Base-by-base conservation (phyloP, 345 rosid species). In the Citrus sp. region DNA sequence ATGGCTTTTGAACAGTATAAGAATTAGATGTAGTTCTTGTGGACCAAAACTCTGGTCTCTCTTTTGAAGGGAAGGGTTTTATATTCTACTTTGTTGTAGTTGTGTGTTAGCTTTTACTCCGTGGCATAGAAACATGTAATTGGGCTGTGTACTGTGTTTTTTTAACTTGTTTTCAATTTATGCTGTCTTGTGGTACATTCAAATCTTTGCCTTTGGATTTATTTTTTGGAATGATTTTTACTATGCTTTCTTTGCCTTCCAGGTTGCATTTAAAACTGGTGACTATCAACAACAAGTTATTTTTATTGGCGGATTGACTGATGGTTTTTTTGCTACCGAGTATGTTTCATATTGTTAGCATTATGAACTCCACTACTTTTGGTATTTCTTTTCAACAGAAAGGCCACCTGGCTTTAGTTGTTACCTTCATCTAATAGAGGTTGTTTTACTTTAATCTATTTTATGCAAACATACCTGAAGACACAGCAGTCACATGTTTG, bases 261-360 rank as follows among this genome's bases (percentile, higher is more conserved):
- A 95, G 97, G 99, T 95, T 65, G 99, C 99, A 77, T 95, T 95
- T 86, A 91, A 91, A 87, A 91, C 94, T 0, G 97, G 98, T 63
- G 98, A 95, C 67, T 91, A 91, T 83, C 93, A 87, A 82, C 98
- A 93, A 70, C 98, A 95, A 83, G 93, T 90, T 72, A 84, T 93
- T 70, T 93, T 95, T 76, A 89, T 95, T 77, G 98, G 97, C 73
- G 97, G 99, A 80, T 80, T 93, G 78, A 92, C 97, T 0, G 97
- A 93, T 87, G 98, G 98, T 49, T 90, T 95, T 80, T 74, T 93
- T 66, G 97, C 97, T 9, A 93, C 97, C 0, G 97, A 92, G 99
- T 95, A 95, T 34, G 97, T 86, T 42, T 67, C 49, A 40, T 67
- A 18, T 72, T 67, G 18, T 56, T 51, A n/a, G 5, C 18, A 22